phyloP scores from a whole-genome alignment of 2,329 filamentous ascomycete genomes.

The Cercospora brassicicola region DNA sequence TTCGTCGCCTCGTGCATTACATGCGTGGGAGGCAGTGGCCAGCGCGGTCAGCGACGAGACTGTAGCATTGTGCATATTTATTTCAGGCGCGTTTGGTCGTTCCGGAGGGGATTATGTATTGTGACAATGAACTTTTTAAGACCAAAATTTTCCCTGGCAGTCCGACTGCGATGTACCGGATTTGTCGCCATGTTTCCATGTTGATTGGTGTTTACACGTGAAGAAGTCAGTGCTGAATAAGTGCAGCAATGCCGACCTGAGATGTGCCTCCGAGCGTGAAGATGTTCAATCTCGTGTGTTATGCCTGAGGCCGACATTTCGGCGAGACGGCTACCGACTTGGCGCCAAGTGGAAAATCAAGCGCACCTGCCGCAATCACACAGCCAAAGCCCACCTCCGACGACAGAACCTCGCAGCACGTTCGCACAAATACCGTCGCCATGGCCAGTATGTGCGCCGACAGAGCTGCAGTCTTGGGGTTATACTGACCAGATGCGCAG shows the following conservation, averaged over 20 bases:
- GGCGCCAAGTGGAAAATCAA: conserved; percentile 6
- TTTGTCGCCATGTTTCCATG: neutral
- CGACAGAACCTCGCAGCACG: conserved; percentile 19
- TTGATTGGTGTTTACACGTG: neutral
- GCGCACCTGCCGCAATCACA: conserved; percentile 9
- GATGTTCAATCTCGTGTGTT: neutral
- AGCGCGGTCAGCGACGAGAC: conserved; percentile 22
- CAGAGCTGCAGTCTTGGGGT: neutral
- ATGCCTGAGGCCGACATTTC: neutral
- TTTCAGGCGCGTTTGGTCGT: conserved; percentile 27
- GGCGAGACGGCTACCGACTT: neutral
- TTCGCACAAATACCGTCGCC: conserved; percentile 44
- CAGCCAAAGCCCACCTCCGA: conserved; percentile 1
- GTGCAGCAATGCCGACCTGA: neutral
- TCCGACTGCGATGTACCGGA: neutral
- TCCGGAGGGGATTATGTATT: conserved; percentile 25
- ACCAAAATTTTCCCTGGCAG: conserved; percentile 7
- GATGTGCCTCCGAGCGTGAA: neutral
- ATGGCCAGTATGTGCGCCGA: conserved; percentile 65
- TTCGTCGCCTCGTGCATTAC: conserved; percentile 19
- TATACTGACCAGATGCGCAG: conserved; percentile 51
- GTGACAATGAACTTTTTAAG: conserved; percentile 24
- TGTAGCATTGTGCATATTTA: conserved; percentile 31
- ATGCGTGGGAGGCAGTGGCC: conserved; percentile 17
- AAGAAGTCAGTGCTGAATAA: neutral